Evolutionary conservation across 768 basidiomycete species (phyloP), one percentile per base, ranked within the genome.

Genomic region (Boletus pseudopeckii): DNA sequence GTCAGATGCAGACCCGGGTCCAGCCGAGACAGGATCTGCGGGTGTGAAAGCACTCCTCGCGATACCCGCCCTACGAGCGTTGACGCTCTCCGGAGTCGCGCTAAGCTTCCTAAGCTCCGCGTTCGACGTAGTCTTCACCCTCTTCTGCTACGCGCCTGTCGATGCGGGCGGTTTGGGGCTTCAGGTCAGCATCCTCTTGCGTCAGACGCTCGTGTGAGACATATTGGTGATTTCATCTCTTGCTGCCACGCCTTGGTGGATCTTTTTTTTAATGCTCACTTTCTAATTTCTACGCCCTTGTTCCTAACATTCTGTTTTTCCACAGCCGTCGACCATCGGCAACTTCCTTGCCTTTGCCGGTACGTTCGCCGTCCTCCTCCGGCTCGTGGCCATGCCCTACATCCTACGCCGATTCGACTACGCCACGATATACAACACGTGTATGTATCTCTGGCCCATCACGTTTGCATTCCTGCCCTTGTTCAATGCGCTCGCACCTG

Each of bases 101-200:
- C 68, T 83, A 14, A 74, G 73, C 44, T 83, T 84, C 70, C 70
- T 79, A 55, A 71, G 74, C 9, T 79, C 78, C 1, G 75, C 77
- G 1, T 87, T 83, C 55, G 82, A 84, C 47, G 80, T 81, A 5
- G 76, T 83, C 6, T 84, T 85, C 61, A 80, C 83, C 5, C 74
- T 85, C 10, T 83, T 81, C 60, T 82, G 80, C 55, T 86, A 83
- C 61, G 78, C 83, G 4, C 73, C 82, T 10, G 66, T 85, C 20
- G 56, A 71, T 22, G 59, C 71, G 0, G 85, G 85, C 10, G 83
- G 85, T 9, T 69, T 86, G 8, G 72, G 72, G 4, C 80, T 85
- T 58, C 71, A 77, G 32, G 85, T 83, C 11, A 45, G 57, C 20
- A 22, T 30, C 7, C 11, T 3, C n/a, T 26, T 39, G 5, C 7